phyloP scores from a whole-genome alignment of 306 rosid species.

The Vigna unguiculata region DNA sequence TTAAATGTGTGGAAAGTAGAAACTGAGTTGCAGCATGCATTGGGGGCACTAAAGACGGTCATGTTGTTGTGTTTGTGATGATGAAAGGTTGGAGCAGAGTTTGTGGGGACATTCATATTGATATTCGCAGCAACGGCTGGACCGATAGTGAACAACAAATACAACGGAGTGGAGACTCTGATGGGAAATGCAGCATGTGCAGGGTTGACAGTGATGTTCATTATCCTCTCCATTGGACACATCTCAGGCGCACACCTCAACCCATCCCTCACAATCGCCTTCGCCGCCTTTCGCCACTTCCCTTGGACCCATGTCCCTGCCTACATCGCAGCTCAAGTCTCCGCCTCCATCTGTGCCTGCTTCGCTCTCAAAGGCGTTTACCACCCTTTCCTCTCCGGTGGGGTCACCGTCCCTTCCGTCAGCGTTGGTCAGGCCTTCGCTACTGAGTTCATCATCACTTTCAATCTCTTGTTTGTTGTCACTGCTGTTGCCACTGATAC shows the following conservation, averaged over 20 bases:
- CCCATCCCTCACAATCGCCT: conserved; percentile 92
- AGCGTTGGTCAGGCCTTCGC: conserved; percentile 75
- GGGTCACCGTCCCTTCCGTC: conserved; percentile 78
- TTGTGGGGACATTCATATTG: conserved; percentile 89
- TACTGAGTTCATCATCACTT: conserved; percentile 84
- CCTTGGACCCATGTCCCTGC: conserved; percentile 94
- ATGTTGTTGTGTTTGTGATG: neutral
- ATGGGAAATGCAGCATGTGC: conserved; percentile 90
- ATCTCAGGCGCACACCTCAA: conserved; percentile 95
- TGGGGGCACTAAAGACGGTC: too few relatives aligned
- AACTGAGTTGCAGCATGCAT: too few relatives aligned
- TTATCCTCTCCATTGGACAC: conserved; percentile 91
- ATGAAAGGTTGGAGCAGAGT: conserved; percentile 86
- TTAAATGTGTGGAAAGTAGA: too few relatives aligned
- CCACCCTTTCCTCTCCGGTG: conserved; percentile 82
- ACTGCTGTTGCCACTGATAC: conserved; percentile 97
- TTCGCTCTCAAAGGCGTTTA: conserved; percentile 79
- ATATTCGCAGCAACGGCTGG: conserved; percentile 92
- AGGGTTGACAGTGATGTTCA: conserved; percentile 83
- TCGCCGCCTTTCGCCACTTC: conserved; percentile 81
- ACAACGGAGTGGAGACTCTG: conserved; percentile 68
- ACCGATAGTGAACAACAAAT: conserved; percentile 90
- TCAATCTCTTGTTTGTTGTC: conserved; percentile 84
- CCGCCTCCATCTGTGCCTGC: conserved; percentile 81
- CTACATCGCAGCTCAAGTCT: conserved; percentile 79